Base-by-base conservation (phyloP, 164 flowering plant genomes). In the Sextonia rubra region DNA sequence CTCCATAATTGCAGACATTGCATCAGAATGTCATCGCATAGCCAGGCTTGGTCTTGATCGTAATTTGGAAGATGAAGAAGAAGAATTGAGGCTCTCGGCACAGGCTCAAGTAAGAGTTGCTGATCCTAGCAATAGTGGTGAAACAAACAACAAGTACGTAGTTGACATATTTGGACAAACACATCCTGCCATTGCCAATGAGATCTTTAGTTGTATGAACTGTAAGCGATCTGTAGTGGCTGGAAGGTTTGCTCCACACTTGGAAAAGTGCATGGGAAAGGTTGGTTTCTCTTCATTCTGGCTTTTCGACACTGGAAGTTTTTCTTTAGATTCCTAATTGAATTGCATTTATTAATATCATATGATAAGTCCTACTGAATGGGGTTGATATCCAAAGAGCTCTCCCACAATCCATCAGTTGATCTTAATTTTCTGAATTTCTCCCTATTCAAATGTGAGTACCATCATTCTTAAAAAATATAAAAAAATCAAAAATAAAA, bases 241-340 rank as follows among this genome's bases (percentile, higher is more conserved):
- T 66, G 99, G 98, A 76, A 86, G 88, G 73, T 95, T 95, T 82
- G 99, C 99, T 73, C 98, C 98, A 77, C 98, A 95, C 80, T 72
- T 95, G 82, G 98, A 93, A 81, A 93, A 91, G 82, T 95, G 99
- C 83, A 93, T 95, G 98, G 98, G 99, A 72, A 95, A 91, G 98
- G 97, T 90, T 47, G 73, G 71, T 79, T 68, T 58, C 60, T n/a
- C 14, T 3, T 63, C 9, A 8, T 3, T 60, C 6, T 26, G 14
- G 20, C 11, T 22, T 44, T 56, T 22, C 14, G 12, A 29, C 9
- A 14, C 26, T 8, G 11, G 25, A 0, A 55, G 64, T 37, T 11
- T 12, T 23, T 30, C 12, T 71, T 22, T 26, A 22, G 17, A 32
- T 68, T 66, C 24, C 61, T 49, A 12, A 52, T 24, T 47, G 14